Conservation (phyloP, 495 filamentous ascomycete species). For the Cercophora sp. region DNA sequence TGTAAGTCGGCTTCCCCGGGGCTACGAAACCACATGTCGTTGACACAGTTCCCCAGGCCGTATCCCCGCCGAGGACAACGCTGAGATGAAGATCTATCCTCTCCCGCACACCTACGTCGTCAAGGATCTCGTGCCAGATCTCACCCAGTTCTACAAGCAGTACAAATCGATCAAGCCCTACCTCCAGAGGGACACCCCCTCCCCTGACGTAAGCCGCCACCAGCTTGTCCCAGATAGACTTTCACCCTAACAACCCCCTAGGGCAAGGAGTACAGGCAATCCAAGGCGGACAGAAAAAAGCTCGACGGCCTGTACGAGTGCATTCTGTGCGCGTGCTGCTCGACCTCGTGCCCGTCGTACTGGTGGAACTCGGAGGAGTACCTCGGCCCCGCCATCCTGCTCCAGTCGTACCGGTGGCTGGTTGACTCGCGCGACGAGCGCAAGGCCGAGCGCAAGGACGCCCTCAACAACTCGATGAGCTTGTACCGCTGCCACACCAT, state of each 20-base stretch:
- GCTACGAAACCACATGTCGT: too few species aligned
- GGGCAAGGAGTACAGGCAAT: constrained; percentile 88
- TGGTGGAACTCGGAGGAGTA: constrained; percentile 99
- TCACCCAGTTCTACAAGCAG: constrained; percentile 99
- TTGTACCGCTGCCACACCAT: constrained; percentile 99
- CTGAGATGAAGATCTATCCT: constrained; percentile 93
- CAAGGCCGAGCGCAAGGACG: constrained; percentile 78
- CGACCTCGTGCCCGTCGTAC: constrained; percentile 95
- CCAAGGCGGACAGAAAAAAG: constrained; percentile 85
- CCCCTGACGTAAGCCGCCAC: constrained; percentile 60
- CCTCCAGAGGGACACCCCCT: constrained; percentile 77
- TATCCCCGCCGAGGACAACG: constrained; percentile 75
- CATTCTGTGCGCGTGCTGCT: constrained; percentile 99
- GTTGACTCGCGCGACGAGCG: constrained; percentile 88
- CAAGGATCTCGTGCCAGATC: constrained; percentile 95
- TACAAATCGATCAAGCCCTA: constrained; percentile 99
- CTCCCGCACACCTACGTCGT: constrained; percentile 98
- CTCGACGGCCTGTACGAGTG: constrained; percentile 98
- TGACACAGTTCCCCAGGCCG: constrained; percentile 62
- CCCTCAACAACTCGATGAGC: constrained; percentile 96
- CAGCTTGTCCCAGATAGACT: not conserved
- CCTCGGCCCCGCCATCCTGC: constrained; percentile 90
- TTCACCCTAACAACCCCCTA: constrained; percentile 27
- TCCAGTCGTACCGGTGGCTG: constrained; percentile 97
- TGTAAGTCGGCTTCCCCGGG: too few species aligned